Evolutionary conservation across 1,284 basidiomycete genomes (phyloP).

Genomic region (Heterobasidion parviporum): DNA sequence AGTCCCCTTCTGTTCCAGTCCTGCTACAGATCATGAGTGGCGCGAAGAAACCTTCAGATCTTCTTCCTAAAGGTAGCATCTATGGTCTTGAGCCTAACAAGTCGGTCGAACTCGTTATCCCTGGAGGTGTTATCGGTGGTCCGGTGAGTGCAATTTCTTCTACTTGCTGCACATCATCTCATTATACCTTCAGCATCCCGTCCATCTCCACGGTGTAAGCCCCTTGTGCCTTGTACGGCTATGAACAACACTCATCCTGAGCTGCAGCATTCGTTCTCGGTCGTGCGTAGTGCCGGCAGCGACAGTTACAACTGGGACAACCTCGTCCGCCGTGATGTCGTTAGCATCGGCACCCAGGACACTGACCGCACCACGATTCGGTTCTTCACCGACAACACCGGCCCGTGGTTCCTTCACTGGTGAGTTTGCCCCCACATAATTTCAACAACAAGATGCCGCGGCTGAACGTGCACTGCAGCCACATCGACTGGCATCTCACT

Average conservation of each 20-base stretch:
- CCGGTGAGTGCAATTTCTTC: conserved; percentile 8
- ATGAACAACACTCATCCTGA: too few species aligned
- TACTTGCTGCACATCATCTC: neutral
- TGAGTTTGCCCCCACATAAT: neutral
- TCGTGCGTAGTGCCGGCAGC: conserved; percentile 4
- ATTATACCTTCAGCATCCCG: conserved; percentile 21
- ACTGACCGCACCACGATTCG: conserved; percentile 20
- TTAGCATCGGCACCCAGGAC: conserved; percentile 13
- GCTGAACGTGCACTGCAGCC: neutral
- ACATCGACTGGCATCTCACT: conserved; percentile 16
- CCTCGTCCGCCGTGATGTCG: conserved; percentile 22
- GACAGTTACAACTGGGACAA: conserved; percentile 29
- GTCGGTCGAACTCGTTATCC: conserved; percentile 26
- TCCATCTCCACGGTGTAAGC: conserved; percentile 31
- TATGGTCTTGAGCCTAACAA: conserved; percentile 21
- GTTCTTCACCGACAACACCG: conserved; percentile 33
- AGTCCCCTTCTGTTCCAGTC: conserved; percentile 19
- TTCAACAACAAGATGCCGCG: neutral
- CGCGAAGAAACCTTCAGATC: conserved; percentile 9
- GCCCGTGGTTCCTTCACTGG: conserved; percentile 41
- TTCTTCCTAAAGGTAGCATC: conserved; percentile 23
- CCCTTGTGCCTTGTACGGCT: neutral
- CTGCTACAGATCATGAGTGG: conserved; percentile 14
- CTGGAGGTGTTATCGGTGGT: conserved; percentile 17
- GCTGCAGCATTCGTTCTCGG: neutral